These are phyloP conservation scores for Penicillium brevicompactum DNA, from an alignment of 2,329 filamentous ascomycete species.

Conservation along the genomic window DNA sequence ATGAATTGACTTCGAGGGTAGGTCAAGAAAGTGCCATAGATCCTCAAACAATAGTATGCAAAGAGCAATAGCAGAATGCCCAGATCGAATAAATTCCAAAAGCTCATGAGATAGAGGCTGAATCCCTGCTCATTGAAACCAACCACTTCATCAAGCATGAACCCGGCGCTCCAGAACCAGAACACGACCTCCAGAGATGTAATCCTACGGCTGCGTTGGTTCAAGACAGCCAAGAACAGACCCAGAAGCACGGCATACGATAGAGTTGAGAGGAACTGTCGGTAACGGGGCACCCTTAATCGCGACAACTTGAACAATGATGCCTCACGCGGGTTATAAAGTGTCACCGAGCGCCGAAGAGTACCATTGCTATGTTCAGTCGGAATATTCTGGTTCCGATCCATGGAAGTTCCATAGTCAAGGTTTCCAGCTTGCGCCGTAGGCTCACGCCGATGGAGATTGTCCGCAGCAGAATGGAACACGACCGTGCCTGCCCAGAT, in stretches of 20 bases:
- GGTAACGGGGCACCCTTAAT: conserved; percentile 85
- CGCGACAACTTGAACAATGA: conserved; percentile 90
- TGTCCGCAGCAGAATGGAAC: conserved; percentile 87
- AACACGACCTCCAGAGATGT: conserved; percentile 84
- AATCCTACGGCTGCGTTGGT: conserved; percentile 74
- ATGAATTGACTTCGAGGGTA: conserved; percentile 68
- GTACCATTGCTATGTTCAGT: conserved; percentile 15
- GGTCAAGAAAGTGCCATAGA: conserved; percentile 83
- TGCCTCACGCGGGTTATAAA: conserved; percentile 89
- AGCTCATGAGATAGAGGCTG: conserved; percentile 93
- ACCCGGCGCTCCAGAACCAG: conserved; percentile 97
- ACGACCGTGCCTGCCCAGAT: conserved; percentile 97
- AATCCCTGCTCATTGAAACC: conserved; percentile 97
- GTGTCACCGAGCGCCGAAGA: conserved; percentile 70
- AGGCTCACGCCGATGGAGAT: conserved; percentile 67
- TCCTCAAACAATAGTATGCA: conserved; percentile 84
- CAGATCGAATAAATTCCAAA: conserved; percentile 95
- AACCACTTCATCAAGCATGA: conserved; percentile 94
- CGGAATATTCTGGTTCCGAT: conserved; percentile 25
- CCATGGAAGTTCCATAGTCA: conserved; percentile 30
- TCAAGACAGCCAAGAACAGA: conserved; percentile 81
- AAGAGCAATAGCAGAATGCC: conserved; percentile 85
- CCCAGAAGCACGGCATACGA: conserved; percentile 84
- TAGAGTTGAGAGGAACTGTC: conserved; percentile 84
- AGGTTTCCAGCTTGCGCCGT: conserved; percentile 26